Conservation (phyloP, 1,284 basidiomycete genomes). For the Tausonia pullulans region DNA sequence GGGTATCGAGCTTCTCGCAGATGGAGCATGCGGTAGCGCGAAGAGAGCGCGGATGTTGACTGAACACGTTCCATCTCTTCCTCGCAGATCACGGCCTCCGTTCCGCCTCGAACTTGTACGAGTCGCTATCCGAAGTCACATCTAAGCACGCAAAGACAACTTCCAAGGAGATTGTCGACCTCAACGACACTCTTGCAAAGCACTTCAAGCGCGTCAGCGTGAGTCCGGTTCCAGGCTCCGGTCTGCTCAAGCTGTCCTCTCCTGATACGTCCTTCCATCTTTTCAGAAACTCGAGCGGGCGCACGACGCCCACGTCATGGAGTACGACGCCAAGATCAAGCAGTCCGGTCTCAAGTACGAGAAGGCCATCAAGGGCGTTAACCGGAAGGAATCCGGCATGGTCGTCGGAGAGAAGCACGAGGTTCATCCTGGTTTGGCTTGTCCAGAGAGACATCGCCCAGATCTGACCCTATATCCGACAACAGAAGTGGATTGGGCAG, state of each 20-base stretch:
- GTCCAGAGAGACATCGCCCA: no score
- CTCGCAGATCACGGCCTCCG: neutral
- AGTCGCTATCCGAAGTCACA: neutral
- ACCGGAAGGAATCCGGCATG: neutral
- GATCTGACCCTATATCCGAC: no score
- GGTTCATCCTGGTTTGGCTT: no score
- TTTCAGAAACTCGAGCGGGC: neutral
- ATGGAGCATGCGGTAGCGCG: no score
- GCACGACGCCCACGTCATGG: constrained; percentile 3
- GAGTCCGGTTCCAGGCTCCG: neutral
- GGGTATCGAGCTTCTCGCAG: no score
- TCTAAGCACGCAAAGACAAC: constrained; percentile 1
- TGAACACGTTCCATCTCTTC: no score
- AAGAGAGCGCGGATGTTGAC: no score
- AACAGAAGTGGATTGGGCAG: constrained; percentile 1
- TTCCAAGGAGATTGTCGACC: neutral
- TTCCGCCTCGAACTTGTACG: neutral
- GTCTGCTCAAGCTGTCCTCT: neutral
- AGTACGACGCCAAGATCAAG: constrained; percentile 7
- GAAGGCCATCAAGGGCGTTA: constrained; percentile 1
- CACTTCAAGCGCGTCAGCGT: constrained; percentile 1
- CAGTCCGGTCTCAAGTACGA: neutral
- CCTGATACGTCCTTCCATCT: neutral
- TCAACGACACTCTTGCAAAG: neutral
- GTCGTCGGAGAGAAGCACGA: constrained; percentile 2